phyloP scores from a whole-genome alignment of 495 filamentous ascomycete genomes.

The Niebla homalea region DNA sequence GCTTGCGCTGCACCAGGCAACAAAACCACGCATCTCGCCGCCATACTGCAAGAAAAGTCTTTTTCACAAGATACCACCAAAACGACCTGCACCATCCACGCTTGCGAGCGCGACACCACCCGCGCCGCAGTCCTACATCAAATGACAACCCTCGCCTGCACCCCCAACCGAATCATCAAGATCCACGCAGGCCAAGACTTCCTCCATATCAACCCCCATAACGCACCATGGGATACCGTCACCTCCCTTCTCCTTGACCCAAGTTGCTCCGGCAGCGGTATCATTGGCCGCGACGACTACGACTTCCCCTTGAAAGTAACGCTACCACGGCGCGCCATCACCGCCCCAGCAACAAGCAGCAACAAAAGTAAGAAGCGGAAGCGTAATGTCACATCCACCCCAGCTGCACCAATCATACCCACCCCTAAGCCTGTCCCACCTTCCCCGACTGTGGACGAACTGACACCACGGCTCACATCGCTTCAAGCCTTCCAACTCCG shows the following conservation, averaged over 20 bases:
- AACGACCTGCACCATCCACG: constrained; percentile 35
- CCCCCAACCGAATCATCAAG: constrained; percentile 39
- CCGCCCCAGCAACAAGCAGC: background rate
- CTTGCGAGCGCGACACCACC: constrained; percentile 54
- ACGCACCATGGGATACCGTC: constrained; percentile 41
- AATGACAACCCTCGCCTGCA: constrained; percentile 70
- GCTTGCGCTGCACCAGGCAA: constrained; percentile 91
- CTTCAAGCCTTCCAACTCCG: constrained; percentile 65
- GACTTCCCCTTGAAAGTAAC: constrained; percentile 15
- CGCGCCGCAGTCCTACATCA: constrained; percentile 61
- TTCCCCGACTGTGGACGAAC: background rate
- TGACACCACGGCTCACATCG: constrained; percentile 46
- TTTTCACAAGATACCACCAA: constrained; percentile 1
- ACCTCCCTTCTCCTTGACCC: constrained; percentile 75
- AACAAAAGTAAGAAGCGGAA: constrained; percentile 22
- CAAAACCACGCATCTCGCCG: constrained; percentile 89
- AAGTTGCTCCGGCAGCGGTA: constrained; percentile 88
- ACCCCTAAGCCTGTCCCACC: too few species aligned
- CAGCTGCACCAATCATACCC: too few species aligned
- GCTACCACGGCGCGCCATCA: constrained; percentile 4
- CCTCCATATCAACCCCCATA: constrained; percentile 51
- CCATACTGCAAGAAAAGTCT: constrained; percentile 38
- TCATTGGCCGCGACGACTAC: constrained; percentile 61
- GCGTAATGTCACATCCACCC: constrained; percentile 7
- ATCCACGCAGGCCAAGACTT: constrained; percentile 69